Evolutionary conservation across 2,329 filamentous ascomycete species (phyloP).

Genomic region (Rhexocercosporidium sp.): DNA sequence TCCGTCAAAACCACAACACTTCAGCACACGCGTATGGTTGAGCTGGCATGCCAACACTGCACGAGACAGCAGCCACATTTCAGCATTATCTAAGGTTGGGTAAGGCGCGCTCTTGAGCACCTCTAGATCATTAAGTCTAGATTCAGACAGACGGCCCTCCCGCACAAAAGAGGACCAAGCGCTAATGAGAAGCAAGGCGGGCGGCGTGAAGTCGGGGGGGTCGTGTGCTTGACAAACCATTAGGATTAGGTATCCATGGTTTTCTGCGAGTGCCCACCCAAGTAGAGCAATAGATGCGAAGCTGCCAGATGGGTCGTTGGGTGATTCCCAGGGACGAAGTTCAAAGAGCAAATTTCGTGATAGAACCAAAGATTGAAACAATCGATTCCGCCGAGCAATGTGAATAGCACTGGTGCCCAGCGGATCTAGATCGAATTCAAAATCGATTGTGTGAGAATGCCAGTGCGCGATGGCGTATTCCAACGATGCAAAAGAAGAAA

Average conservation of each 20-base stretch:
- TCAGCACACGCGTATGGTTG: background rate
- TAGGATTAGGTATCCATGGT: slow-evolving; percentile 8
- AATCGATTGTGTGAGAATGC: slow-evolving; percentile 18
- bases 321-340: slow-evolving; percentile 19
- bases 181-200: no score
- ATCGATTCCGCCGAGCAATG: background rate
- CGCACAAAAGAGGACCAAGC: no score
- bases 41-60: background rate
- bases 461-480: slow-evolving; percentile 9
- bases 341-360: slow-evolving; percentile 13
- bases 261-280: slow-evolving; percentile 23
- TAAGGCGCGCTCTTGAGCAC: background rate
- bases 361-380: slow-evolving; percentile 12
- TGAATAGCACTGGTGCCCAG: background rate
- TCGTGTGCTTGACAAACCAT: background rate
- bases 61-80: background rate
- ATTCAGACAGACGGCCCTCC: no score
- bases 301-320: background rate
- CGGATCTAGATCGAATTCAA: background rate
- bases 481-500: background rate
- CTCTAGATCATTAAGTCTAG: background rate
- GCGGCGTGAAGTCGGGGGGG: no score
- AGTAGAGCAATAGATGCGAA: background rate
- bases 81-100: background rate
- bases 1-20: background rate